A percentile compares a stretch with the other conserved stretches of the same genome.
Conservation (phyloP, 169 alveolate genomes). For the Eimeria falciformis region DNA sequence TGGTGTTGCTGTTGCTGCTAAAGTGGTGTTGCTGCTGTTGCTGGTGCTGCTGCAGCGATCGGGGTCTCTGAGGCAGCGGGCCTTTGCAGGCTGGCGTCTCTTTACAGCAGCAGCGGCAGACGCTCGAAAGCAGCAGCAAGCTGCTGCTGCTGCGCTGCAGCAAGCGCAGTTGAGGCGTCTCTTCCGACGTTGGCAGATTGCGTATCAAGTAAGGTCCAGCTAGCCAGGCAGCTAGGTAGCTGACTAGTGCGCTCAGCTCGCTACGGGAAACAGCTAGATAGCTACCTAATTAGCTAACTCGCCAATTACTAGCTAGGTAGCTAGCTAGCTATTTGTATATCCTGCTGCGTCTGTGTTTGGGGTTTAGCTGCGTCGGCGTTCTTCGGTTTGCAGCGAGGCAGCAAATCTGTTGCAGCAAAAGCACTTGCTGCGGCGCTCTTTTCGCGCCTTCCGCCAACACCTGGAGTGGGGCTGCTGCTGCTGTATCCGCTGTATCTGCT, state of each 20-base stretch:
- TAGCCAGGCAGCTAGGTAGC: neutral
- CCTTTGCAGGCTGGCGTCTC: slow-evolving; percentile 22
- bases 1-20: slow-evolving; percentile 1
- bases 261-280: too few relatives aligned
- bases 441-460: neutral
- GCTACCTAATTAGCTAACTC: neutral
- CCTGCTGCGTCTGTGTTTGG: too few relatives aligned
- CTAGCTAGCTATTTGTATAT: too few relatives aligned
- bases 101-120: slow-evolving; percentile 44
- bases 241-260: too few relatives aligned
- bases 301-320: too few relatives aligned
- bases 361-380: neutral
- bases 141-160: slow-evolving; percentile 45
- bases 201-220: neutral
- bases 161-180: slow-evolving; percentile 25
- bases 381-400: slow-evolving; percentile 53
- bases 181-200: neutral
- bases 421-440: slow-evolving; percentile 41
- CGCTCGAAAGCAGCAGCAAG: neutral
- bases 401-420: slow-evolving; percentile 30
- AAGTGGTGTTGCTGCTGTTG: neutral
- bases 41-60: slow-evolving; percentile 49
- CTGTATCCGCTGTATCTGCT: neutral
- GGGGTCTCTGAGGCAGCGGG: slow-evolving; percentile 41
- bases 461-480: slow-evolving; percentile 25